Conservation (phyloP, 768 basidiomycete genomes). For the Dendrothele bispora region DNA sequence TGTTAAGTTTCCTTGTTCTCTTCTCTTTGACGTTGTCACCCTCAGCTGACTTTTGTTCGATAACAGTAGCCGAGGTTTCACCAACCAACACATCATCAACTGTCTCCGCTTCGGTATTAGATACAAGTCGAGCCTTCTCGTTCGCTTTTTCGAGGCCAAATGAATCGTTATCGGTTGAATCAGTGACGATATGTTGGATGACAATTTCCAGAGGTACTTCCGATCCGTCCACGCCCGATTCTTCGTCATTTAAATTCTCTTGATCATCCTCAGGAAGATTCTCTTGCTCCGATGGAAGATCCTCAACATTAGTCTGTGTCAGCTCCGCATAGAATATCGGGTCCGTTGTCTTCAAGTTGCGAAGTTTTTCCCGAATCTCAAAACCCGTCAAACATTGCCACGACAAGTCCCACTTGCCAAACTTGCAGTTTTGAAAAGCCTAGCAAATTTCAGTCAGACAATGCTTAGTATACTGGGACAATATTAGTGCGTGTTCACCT, state of each 20-base stretch:
- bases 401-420: conserved; percentile 26
- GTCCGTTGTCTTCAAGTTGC: conserved; percentile 10
- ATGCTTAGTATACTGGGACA: not conserved
- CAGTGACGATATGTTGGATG: not conserved
- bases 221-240: not conserved
- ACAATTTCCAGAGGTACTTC: not conserved
- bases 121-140: not conserved
- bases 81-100: too few species aligned
- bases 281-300: not conserved
- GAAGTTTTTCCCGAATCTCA: conserved; percentile 13
- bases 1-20: too few species aligned
- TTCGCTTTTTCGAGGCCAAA: too few species aligned
- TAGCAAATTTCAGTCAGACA: conserved; percentile 6
- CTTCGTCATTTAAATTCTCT: not conserved
- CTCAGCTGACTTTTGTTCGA: too few species aligned
- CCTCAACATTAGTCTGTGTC: not conserved
- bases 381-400: conserved; percentile 20
- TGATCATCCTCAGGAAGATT: not conserved
- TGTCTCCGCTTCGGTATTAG: not conserved
- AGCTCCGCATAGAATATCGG: conserved; percentile 19
- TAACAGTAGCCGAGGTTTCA: too few species aligned
- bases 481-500: too few species aligned
- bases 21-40: too few species aligned
- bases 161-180: not conserved
- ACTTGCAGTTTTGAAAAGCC: conserved; percentile 24